phyloP scores from a whole-genome alignment of 495 filamentous ascomycete genomes.

The Cercophora newfieldiana region DNA sequence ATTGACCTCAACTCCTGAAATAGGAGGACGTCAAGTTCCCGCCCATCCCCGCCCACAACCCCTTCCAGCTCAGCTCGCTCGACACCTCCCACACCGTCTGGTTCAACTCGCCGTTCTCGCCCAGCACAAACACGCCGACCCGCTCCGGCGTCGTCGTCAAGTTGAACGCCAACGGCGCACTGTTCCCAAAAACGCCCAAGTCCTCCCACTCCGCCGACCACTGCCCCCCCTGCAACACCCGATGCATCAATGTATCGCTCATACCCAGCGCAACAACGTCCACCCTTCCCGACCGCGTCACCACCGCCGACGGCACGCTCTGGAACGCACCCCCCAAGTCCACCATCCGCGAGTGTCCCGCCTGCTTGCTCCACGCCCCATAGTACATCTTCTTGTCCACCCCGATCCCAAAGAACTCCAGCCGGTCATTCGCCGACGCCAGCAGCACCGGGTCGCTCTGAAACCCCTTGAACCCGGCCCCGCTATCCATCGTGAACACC shows the following conservation, averaged over 20 bases:
- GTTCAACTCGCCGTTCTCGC: neutral
- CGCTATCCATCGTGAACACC: neutral
- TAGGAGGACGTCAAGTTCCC: slow-evolving; percentile 7
- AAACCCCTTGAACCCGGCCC: neutral
- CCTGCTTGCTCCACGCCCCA: neutral
- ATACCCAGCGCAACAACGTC: slow-evolving; percentile 17
- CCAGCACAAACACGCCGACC: slow-evolving; percentile 10
- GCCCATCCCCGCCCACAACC: slow-evolving; percentile 10
- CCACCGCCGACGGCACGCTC: slow-evolving; percentile 9
- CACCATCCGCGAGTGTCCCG: neutral
- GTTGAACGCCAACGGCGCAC: slow-evolving; percentile 14
- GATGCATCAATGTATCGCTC: slow-evolving; percentile 13
- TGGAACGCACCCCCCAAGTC: slow-evolving; percentile 13
- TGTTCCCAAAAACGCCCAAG: slow-evolving; percentile 16
- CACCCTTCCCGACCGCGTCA: slow-evolving; percentile 2
- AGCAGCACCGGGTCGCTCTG: slow-evolving; percentile 7
- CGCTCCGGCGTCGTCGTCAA: slow-evolving; percentile 14
- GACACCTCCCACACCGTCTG: slow-evolving; percentile 14
- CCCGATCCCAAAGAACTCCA: slow-evolving; percentile 19
- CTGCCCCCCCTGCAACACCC: neutral
- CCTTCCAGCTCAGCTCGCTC: slow-evolving; percentile 13
- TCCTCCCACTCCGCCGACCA: slow-evolving; percentile 18
- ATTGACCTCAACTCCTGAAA: neutral
- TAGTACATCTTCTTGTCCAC: slow-evolving; percentile 14
- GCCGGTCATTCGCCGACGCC: neutral